Evolutionary conservation across 192 early-diverging fungal species (phyloP), one percentile per base, ranked within the genome.

Genomic region (Podila horticola): DNA sequence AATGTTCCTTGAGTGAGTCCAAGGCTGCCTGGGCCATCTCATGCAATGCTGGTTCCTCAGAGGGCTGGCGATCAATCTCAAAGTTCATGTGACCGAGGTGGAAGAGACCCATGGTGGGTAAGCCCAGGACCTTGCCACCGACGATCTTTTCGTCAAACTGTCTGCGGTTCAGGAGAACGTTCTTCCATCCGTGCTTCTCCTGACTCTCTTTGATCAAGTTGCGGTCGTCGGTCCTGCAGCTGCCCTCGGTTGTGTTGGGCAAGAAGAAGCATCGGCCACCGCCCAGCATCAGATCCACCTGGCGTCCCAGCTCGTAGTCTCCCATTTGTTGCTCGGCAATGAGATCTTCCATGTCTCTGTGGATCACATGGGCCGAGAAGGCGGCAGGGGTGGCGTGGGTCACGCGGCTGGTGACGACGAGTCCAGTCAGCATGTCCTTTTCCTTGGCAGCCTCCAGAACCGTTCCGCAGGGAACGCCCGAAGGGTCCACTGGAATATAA

Each of bases 281-380:
- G 41, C 96, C 97, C 82, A 98, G 90, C 88, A 97, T 89, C 45
- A 98, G 69, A 83, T 99, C 96, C 8, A 94, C 91, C 38, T 86
- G 84, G 1, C 93, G 86, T 7, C 93, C 93, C 8, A 98, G 87
- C 26, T 92, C 88, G 75, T 95, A 94, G 72, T 97, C 92, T 55
- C 97, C 97, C 63, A 99, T 92, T 82, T 97, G 92, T 49, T 98
- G 94, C 58, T 86, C 74, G 48, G 97, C 97, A 84, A 99, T 99
- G 31, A 91, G 87, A 61, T 94, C 85, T 82, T 97, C 93, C 87
- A 93, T 88, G 63, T 92, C 89, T 64, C 97, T 89, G 77, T 91
- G 74, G 11, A 85, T 66, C 1, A 94, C 94, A 74, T 99, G 98
- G 0, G 97, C 83, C 1, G 93, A 90, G 61, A 94, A 95, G 22